Conservation (phyloP, 345 rosid species). For the Ceriops tagal region DNA sequence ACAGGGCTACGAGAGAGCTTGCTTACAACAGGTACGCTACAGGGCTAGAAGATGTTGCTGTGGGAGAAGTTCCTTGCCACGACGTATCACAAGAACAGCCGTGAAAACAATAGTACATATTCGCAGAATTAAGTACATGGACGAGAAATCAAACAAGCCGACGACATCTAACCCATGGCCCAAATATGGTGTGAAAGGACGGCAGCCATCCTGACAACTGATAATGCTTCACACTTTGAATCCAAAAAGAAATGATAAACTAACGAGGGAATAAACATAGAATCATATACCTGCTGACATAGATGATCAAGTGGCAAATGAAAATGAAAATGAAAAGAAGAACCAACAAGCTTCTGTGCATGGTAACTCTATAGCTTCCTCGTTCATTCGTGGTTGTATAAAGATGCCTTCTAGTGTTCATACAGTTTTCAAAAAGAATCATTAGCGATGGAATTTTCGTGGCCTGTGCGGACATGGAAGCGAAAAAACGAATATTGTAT, state of each 20-base stretch:
- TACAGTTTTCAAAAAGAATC: too few species aligned
- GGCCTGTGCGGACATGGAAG: too few species aligned
- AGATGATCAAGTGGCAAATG: not conserved
- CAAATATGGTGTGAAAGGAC: not conserved
- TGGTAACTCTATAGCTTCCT: not conserved
- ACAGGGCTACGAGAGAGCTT: too few species aligned
- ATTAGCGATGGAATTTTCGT: too few species aligned
- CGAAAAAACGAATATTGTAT: too few species aligned
- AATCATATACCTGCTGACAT: not conserved
- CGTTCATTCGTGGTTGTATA: not conserved
- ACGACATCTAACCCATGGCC: not conserved
- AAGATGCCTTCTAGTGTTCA: too few species aligned
- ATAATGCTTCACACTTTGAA: conserved; percentile 4
- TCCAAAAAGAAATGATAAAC: conserved; percentile 1
- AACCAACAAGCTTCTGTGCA: not conserved
- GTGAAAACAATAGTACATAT: too few species aligned
- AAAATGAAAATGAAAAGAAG: not conserved
- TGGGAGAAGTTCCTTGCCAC: too few species aligned
- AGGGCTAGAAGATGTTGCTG: too few species aligned
- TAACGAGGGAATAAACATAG: not conserved
- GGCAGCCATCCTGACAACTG: not conserved
- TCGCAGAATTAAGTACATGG: not conserved
- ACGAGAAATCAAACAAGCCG: not conserved
- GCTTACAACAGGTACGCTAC: too few species aligned
- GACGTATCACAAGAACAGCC: too few species aligned